phyloP scores from a whole-genome alignment of 306 rosid genomes.

The Begonia peltatifolia region DNA sequence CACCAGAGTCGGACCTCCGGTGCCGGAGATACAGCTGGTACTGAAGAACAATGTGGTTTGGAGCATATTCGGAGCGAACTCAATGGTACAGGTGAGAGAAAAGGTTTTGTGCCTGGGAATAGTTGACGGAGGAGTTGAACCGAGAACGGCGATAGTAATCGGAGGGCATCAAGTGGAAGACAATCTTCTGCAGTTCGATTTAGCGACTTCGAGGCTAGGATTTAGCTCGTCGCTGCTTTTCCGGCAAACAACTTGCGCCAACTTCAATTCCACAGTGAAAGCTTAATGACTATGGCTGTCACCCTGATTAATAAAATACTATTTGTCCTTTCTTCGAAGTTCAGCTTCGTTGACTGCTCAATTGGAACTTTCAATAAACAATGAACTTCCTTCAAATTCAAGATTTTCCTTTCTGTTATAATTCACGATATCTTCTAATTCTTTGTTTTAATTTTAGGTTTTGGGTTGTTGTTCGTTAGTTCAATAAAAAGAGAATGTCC shows the following conservation, averaged over 20 bases:
- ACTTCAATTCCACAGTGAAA: constrained; percentile 31
- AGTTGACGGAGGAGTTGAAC: constrained; percentile 34
- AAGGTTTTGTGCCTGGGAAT: constrained; percentile 49
- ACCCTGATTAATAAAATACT: too few relatives aligned
- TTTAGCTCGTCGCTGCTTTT: constrained; percentile 28
- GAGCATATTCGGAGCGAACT: constrained; percentile 40
- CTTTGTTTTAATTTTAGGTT: too few relatives aligned
- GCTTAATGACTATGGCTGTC: too few relatives aligned
- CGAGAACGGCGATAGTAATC: constrained; percentile 29
- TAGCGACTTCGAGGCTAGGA: constrained; percentile 40
- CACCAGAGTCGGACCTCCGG: constrained; percentile 28
- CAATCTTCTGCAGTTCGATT: constrained; percentile 39
- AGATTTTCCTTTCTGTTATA: too few relatives aligned
- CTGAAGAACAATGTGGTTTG: constrained; percentile 31
- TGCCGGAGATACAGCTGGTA: constrained; percentile 38
- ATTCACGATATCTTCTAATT: too few relatives aligned
- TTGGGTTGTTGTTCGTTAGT: too few relatives aligned
- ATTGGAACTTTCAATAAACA: too few relatives aligned
- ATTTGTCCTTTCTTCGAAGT: too few relatives aligned
- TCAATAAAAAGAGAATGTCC: too few relatives aligned
- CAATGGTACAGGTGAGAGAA: constrained; percentile 30
- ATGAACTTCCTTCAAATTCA: too few relatives aligned
- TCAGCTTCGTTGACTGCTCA: too few relatives aligned
- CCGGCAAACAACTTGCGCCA: constrained; percentile 26
- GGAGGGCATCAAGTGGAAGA: constrained; percentile 52